Conservation (phyloP, 768 basidiomycete species). For the Suillus luteus region DNA sequence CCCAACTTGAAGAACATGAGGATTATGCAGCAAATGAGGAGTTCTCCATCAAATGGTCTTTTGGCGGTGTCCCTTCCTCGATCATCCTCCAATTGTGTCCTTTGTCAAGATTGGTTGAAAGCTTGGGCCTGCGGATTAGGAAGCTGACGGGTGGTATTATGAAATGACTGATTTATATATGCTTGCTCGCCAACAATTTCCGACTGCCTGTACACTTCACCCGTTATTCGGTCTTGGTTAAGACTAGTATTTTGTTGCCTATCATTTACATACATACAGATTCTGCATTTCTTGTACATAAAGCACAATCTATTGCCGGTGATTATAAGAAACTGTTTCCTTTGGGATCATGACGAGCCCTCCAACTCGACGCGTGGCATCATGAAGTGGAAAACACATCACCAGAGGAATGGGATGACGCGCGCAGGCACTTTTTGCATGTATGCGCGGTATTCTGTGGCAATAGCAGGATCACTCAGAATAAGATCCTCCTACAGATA, state of each 20-base stretch:
- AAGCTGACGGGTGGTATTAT: background rate
- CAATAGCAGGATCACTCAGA: constrained; percentile 25
- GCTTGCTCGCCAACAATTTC: background rate
- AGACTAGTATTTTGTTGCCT: background rate
- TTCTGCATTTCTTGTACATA: background rate
- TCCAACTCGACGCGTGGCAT: background rate
- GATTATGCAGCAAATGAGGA: background rate
- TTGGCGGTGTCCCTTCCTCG: background rate
- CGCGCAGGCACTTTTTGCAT: constrained; percentile 31
- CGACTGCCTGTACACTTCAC: background rate
- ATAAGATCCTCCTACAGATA: constrained; percentile 31
- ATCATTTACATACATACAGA: background rate
- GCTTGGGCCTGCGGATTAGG: constrained; percentile 2
- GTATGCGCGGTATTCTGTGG: constrained; percentile 32
- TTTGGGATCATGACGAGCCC: background rate
- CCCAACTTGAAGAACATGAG: background rate
- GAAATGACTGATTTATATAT: background rate
- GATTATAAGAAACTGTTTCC: background rate
- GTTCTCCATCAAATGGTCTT: background rate
- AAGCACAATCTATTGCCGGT: background rate
- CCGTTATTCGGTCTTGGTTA: background rate
- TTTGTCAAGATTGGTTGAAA: constrained; percentile 3
- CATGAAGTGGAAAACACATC: constrained; percentile 8
- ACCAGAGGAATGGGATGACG: constrained; percentile 35
- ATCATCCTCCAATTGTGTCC: background rate